These are phyloP conservation scores for Ogataea pignaliae DNA, from an alignment of 805 yeast genomes.

Conservation along the genomic window DNA sequence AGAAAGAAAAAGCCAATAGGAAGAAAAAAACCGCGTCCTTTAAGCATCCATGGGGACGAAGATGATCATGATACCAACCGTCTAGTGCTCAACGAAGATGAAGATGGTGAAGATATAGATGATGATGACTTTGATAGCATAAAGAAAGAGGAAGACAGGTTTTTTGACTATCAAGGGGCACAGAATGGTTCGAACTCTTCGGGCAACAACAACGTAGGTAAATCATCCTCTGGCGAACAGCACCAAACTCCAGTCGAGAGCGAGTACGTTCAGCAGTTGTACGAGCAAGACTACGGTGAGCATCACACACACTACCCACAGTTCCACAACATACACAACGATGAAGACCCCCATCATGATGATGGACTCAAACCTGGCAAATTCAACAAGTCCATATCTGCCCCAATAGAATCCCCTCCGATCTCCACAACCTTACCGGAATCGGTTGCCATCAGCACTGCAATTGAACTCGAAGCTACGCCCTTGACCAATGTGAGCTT, in stretches of 20 bases:
- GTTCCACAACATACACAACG: slow-evolving; percentile 23
- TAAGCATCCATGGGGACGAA: slow-evolving; percentile 4
- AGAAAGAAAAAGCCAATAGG: slow-evolving; percentile 23
- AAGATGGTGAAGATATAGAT: slow-evolving; percentile 11
- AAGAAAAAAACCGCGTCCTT: neutral
- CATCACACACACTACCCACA: slow-evolving; percentile 25
- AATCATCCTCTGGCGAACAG: neutral
- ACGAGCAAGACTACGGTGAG: slow-evolving; percentile 29
- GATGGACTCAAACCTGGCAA: neutral
- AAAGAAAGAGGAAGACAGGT: slow-evolving; percentile 16
- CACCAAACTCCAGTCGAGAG: slow-evolving; percentile 3
- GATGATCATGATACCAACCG: slow-evolving; percentile 2
- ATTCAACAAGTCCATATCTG: neutral
- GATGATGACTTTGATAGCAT: neutral
- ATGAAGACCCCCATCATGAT: slow-evolving; percentile 6
- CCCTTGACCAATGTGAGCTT: no score
- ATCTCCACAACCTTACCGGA: neutral
- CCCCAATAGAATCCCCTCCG: neutral
- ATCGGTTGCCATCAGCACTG: neutral
- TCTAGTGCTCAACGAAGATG: slow-evolving; percentile 3
- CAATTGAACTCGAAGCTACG: slow-evolving; percentile 1
- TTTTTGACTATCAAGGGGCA: slow-evolving; percentile 8
- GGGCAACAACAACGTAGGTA: neutral
- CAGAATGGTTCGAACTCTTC: slow-evolving; percentile 1
- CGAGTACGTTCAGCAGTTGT: slow-evolving; percentile 29